phyloP scores from a whole-genome alignment of 2,329 filamentous ascomycete species.

The Rachicladosporium sp. region DNA sequence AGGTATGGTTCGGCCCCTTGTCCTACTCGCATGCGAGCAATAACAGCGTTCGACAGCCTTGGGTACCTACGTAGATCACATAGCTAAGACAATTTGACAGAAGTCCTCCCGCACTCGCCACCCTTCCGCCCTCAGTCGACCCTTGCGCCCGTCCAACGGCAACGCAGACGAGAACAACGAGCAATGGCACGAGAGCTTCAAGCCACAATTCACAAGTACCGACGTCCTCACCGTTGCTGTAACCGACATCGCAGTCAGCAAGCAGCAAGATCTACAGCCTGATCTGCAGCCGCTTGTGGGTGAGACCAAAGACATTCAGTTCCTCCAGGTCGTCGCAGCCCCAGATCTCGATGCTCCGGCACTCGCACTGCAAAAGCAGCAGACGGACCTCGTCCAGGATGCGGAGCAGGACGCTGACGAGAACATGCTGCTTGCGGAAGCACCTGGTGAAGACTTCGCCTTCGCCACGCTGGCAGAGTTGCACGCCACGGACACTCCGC shows the following conservation, averaged over 20 bases:
- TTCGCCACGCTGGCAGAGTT: constrained; percentile 39
- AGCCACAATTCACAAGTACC: constrained; percentile 66
- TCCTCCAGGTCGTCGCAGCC: constrained; percentile 48
- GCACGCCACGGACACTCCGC: constrained; percentile 6
- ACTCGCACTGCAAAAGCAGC: constrained; percentile 11
- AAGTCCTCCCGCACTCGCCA: too few relatives aligned
- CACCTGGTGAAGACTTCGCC: constrained; percentile 47
- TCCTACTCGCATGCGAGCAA: too few relatives aligned
- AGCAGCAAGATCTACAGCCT: constrained; percentile 40
- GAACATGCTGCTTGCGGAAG: constrained; percentile 31
- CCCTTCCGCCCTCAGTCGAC: too few relatives aligned
- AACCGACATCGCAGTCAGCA: constrained; percentile 28
- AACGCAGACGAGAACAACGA: constrained; percentile 52
- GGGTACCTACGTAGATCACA: too few relatives aligned
- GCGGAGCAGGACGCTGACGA: neutral
- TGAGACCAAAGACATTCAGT: constrained; percentile 51
- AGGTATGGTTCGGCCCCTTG: too few relatives aligned
- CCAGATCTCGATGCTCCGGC: constrained; percentile 24
- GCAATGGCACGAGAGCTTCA: constrained; percentile 59
- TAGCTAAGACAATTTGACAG: too few relatives aligned
- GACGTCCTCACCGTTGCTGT: constrained; percentile 58
- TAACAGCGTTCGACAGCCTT: too few relatives aligned
- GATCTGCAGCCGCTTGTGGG: constrained; percentile 48
- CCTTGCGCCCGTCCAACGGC: too few relatives aligned
- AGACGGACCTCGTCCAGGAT: constrained; percentile 1